These are phyloP conservation scores for Chrysanthemum seticuspe DNA, from an alignment of 129 eudicot species.

Conservation along the genomic window DNA sequence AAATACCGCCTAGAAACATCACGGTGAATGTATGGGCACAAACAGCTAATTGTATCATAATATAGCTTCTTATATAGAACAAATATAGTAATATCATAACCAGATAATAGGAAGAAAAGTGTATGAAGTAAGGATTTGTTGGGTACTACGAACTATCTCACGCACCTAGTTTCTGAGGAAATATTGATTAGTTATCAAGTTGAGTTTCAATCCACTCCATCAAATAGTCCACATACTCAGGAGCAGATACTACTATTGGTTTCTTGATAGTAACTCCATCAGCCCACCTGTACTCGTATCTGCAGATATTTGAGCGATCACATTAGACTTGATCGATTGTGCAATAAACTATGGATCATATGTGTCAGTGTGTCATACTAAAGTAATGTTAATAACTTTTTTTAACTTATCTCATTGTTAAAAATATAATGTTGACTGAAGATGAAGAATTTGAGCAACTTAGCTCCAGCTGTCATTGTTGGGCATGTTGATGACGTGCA, in stretches of 20 bases:
- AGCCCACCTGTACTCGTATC: constrained; percentile 77
- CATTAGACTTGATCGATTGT: not conserved
- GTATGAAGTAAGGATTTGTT: not conserved
- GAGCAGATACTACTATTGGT: constrained; percentile 68
- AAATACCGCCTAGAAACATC: too few species aligned
- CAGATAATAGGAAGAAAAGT: too few species aligned
- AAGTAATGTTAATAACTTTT: not conserved
- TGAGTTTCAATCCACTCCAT: constrained; percentile 69
- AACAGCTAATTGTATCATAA: too few species aligned
- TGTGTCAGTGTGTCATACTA: not conserved
- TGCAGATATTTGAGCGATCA: not conserved
- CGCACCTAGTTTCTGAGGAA: constrained; percentile 64
- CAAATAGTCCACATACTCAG: constrained; percentile 56
- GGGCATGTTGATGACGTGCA: constrained; percentile 65
- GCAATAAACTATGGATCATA: not conserved
- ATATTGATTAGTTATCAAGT: constrained; percentile 58
- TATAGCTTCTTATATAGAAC: too few species aligned
- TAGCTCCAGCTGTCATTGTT: constrained; percentile 67
- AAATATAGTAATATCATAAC: too few species aligned
- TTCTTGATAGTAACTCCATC: constrained; percentile 70
- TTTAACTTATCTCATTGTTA: not conserved
- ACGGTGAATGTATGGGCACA: too few species aligned
- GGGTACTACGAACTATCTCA: not conserved
- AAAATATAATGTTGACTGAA: not conserved
- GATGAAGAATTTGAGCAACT: constrained; percentile 38